Percentiles rank a stretch among this genome's conserved stretches.
Conservation (phyloP, 1,139 yeast species). For the Keqinozyma sinolaborantium region DNA sequence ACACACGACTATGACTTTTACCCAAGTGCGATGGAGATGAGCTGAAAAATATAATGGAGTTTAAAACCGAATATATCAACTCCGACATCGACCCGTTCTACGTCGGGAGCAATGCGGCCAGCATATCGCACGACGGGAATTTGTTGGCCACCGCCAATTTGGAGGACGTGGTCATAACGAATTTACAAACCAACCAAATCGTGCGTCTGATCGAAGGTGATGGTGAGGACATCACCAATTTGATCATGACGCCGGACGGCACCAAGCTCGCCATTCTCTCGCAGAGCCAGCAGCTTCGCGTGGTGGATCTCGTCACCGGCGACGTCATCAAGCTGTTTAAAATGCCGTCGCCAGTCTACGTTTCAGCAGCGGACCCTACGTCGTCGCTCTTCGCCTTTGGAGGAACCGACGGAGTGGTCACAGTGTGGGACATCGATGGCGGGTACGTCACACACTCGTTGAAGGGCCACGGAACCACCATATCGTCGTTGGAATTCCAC, state of each 20-base stretch:
- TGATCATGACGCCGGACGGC: constrained; percentile 78
- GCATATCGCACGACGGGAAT: constrained; percentile 61
- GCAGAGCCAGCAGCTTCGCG: constrained; percentile 77
- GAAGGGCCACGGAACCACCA: constrained; percentile 93
- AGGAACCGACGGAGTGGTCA: constrained; percentile 88
- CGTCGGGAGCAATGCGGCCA: constrained; percentile 78
- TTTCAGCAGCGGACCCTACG: constrained; percentile 72
- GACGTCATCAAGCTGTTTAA: constrained; percentile 52
- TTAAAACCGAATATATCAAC: constrained; percentile 31
- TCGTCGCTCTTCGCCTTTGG: constrained; percentile 90
- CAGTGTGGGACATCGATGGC: constrained; percentile 90
- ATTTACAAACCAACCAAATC: constrained; percentile 54
- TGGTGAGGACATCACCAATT: constrained; percentile 75
- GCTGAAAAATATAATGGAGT: constrained; percentile 17
- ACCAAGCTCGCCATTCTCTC: constrained; percentile 66
- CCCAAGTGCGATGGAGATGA: too few relatives aligned
- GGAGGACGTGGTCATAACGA: constrained; percentile 72
- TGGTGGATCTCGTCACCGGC: constrained; percentile 49
- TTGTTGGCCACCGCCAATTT: constrained; percentile 75
- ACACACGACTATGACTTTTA: too few relatives aligned
- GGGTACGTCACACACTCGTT: constrained; percentile 86
- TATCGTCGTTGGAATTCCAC: constrained; percentile 71
- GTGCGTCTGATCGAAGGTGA: constrained; percentile 76
- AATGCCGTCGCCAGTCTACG: constrained; percentile 76
- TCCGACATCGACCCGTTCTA: constrained; percentile 64